Conservation (phyloP, 2,329 filamentous ascomycete genomes). For the Aspergillus tamarii region DNA sequence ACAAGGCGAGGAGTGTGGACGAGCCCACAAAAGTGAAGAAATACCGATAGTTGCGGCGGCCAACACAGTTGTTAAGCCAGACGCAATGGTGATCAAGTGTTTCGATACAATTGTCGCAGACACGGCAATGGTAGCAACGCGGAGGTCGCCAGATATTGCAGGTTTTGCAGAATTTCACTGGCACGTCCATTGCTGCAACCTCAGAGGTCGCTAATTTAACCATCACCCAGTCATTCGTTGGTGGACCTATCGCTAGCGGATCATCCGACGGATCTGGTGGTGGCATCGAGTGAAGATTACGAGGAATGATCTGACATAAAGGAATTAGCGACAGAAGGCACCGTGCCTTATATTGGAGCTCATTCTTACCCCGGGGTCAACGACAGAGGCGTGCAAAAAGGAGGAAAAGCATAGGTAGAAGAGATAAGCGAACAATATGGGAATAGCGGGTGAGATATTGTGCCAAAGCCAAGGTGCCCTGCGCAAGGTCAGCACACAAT, state of each 20-base stretch:
- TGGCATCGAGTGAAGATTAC: constrained; percentile 90
- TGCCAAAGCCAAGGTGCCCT: constrained; percentile 79
- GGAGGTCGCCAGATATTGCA: constrained; percentile 98
- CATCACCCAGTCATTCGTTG: constrained; percentile 91
- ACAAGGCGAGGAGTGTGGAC: constrained; percentile 74
- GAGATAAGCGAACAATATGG: constrained; percentile 87
- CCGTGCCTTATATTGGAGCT: background rate
- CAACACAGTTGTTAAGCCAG: constrained; percentile 98
- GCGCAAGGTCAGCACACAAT: constrained; percentile 35
- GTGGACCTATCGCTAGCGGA: constrained; percentile 76
- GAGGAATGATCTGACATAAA: constrained; percentile 77
- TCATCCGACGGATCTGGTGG: constrained; percentile 74
- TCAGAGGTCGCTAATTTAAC: constrained; percentile 76
- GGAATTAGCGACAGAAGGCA: constrained; percentile 14
- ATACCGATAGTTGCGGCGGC: constrained; percentile 94
- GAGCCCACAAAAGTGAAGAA: constrained; percentile 91
- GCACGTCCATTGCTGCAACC: constrained; percentile 93
- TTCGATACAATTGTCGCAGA: constrained; percentile 97
- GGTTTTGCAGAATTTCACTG: constrained; percentile 96
- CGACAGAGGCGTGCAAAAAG: constrained; percentile 87
- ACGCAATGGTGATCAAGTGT: constrained; percentile 98
- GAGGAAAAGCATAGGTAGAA: constrained; percentile 89
- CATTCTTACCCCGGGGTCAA: constrained; percentile 83
- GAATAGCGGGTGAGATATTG: constrained; percentile 83
- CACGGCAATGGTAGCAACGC: constrained; percentile 90